Base-by-base conservation (phyloP, 371 early-diverging fungal genomes). In the Rhizopus arrhizus region DNA sequence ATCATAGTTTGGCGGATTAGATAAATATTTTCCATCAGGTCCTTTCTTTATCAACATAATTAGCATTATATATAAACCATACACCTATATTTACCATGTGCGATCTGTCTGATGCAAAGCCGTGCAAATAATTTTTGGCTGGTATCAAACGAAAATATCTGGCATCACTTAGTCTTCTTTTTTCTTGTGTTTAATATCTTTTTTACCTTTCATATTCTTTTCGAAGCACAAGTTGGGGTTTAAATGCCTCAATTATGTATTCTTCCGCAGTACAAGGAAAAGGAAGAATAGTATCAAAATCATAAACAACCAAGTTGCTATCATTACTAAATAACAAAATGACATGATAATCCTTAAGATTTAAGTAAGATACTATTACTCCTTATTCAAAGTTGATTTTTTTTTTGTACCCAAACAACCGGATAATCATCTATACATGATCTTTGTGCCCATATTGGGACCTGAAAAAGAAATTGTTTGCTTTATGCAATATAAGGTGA, bases 271-370 rank as follows among this genome's bases (percentile, higher is more conserved):
- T 34, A n/a, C 69, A 69, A 2, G 74, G 76, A 56, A 79, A 79
- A 5, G 72, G 63, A 5, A 79, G 58, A 2, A 31, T 15, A 5
- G 73, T 70, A 58, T 79, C 80, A 36, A 73, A 66, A 45, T 79
- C 80, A 35, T 76, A 76, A 0, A 79, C 41, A 36, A 65, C 28
- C 11, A 46, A 15, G 29, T 47, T 11, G 28, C 33, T 58, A 42
- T 46, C 32, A 12, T 16, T n/a, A 9, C 10, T 47, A 10, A 29
- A 28, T 28, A 43, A 50, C 3, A 78, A 32, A 12, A 78, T 64
- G 11, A 78, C 79, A 66, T 78, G 79, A 54, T 78, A 78, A 59
- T 78, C 79, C 78, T 78, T 49, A 13, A 22, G 0, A 22, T 22
- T 33, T 41, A 10, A 31, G 34, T 33, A 34, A 41, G 28, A 32